Base-by-base conservation (phyloP, 2,329 filamentous ascomycete genomes). In the Ophiostoma australiae region DNA sequence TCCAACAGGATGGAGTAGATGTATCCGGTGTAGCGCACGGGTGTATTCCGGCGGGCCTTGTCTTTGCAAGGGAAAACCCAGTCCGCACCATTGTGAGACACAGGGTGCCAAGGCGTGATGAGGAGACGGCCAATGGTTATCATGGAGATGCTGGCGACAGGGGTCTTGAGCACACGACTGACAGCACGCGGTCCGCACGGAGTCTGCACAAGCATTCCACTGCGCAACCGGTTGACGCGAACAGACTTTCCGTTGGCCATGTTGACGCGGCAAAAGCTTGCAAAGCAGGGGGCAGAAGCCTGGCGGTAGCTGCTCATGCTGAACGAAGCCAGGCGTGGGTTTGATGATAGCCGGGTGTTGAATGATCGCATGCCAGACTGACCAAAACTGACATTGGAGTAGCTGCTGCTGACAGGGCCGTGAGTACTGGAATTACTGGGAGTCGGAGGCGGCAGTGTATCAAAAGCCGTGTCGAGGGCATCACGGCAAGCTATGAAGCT, bases 81-180 rank as follows among this genome's bases (percentile, higher is more conserved):
- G 52, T 27, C 37, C 0, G 44, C 31, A 2, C 70, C 39, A 23
- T 72, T 69, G 48, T 71, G 61, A 52, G 67, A 74, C 2, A 90
- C 77, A 0, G 87, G 87, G 75, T 90, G 88, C 85, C 86, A 89
- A 0, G 84, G 83, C 33, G 87, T 89, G 37, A 89, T 82, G 7
- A 84, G 76, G 8, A 89, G 78, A 0, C 73, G 75, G 1, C 81
- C 81, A 0, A 88, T 76, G 0, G 79, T 79, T 72, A 83, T 85
- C 75, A 89, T 80, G 1, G 75, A 72, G 48, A 78, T 78, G 58
- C 77, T 71, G 2, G 72, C 70, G 0, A 87, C 81, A 0, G 77
- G 76, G 5, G 85, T 88, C 75, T 81, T 82, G 37, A 90, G 77
- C 7, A 90, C 81, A 7, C 82, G 81, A 0, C 76, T 80, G 6